These are phyloP conservation scores for Austroboletus novae-zelandiae DNA, from an alignment of 1,284 basidiomycete genomes.

Conservation along the genomic window DNA sequence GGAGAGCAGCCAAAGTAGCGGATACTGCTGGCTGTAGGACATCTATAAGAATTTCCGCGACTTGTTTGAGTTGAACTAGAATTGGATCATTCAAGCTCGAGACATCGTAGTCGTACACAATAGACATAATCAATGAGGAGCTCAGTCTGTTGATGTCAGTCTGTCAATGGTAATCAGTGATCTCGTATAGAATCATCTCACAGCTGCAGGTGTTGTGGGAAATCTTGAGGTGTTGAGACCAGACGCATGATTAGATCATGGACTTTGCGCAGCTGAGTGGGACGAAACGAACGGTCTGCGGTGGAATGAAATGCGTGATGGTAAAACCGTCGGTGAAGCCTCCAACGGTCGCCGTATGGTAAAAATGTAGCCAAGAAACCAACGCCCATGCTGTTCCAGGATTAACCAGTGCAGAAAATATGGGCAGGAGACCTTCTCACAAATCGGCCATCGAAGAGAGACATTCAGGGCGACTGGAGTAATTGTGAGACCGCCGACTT, in stretches of 20 bases:
- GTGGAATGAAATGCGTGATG: conserved; percentile 22
- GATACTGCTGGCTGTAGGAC: conserved; percentile 18
- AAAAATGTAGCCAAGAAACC: conserved; percentile 21
- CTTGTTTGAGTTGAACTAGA: conserved; percentile 12
- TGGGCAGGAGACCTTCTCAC: conserved; percentile 4
- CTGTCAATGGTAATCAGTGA: background rate
- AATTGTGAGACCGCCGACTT: conserved; percentile 17
- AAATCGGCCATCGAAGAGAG: conserved; percentile 15
- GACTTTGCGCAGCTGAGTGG: conserved; percentile 20
- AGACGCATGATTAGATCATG: conserved; percentile 20
- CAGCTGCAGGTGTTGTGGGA: conserved; percentile 19
- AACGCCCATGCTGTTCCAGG: conserved; percentile 13
- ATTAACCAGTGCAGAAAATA: background rate
- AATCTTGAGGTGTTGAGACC: background rate
- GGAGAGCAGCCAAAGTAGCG: conserved; percentile 18
- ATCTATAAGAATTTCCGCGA: conserved; percentile 4
- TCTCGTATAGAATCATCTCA: conserved; percentile 1
- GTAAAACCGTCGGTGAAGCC: conserved; percentile 27
- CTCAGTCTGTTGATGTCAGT: conserved; percentile 13
- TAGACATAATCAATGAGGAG: conserved; percentile 22
- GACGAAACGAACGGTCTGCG: conserved; percentile 19
- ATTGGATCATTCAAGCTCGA: conserved; percentile 18
- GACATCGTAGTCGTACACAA: conserved; percentile 23
- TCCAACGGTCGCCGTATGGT: conserved; percentile 26
- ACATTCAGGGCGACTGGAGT: conserved; percentile 21